Conservation (phyloP, 805 yeast genomes). For the Sugiyamaella boreocaroliniensis region DNA sequence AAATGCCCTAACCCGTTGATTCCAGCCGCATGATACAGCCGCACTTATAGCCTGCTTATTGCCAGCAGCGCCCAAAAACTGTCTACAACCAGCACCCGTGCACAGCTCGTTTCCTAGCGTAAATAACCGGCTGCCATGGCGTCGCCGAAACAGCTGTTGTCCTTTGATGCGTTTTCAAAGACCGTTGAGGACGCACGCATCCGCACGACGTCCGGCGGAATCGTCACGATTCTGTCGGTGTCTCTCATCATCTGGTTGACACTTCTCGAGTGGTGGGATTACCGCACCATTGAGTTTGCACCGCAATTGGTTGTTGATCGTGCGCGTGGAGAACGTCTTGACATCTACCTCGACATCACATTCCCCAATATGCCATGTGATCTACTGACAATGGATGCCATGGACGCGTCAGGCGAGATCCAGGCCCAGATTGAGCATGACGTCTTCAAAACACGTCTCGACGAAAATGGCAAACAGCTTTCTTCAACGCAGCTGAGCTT, state of each 20-base stretch:
- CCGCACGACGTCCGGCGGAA: conserved; percentile 83
- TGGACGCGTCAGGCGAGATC: conserved; percentile 83
- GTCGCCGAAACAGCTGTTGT: conserved; percentile 35
- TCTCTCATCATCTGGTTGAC: conserved; percentile 56
- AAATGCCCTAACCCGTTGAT: neutral
- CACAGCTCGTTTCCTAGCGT: no score
- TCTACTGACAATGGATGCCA: conserved; percentile 64
- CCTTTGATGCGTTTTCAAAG: conserved; percentile 85
- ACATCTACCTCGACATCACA: conserved; percentile 71
- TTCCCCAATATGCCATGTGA: conserved; percentile 88
- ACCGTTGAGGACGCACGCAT: conserved; percentile 91
- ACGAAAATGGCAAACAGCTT: conserved; percentile 43
- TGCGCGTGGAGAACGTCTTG: conserved; percentile 60
- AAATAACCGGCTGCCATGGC: neutral
- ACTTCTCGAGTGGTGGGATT: conserved; percentile 69
- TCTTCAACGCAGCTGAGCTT: conserved; percentile 36
- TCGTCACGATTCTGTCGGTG: conserved; percentile 69
- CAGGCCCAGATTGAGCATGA: conserved; percentile 71
- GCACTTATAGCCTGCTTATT: neutral
- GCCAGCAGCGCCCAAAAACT: neutral
- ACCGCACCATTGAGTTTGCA: conserved; percentile 55
- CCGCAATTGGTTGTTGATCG: conserved; percentile 84
- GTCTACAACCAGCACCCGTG: no score
- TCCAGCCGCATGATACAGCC: neutral
- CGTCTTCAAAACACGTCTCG: conserved; percentile 62